Percentiles rank a stretch among this genome's conserved stretches.
Conservation (phyloP, 1,284 basidiomycete species). For the Sphagnurus paluster region DNA sequence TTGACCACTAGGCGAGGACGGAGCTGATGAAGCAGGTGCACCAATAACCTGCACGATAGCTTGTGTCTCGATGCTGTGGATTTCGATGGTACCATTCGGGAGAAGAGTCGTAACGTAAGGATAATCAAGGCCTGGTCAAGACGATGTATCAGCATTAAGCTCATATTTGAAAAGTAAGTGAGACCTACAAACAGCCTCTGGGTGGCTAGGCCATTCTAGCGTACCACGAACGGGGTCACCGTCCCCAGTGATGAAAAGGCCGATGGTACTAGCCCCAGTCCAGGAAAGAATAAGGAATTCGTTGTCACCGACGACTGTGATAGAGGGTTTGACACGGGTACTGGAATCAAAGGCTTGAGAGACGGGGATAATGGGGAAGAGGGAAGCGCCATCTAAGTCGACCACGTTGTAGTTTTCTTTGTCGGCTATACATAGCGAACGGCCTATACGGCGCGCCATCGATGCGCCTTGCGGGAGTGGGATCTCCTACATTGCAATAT, state of each 20-base stretch:
- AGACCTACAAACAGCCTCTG: constrained; percentile 72
- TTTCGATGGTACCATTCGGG: constrained; percentile 74
- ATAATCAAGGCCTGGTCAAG: constrained; percentile 71
- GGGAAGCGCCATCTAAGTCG: constrained; percentile 66
- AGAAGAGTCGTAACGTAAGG: constrained; percentile 80
- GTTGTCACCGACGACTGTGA: constrained; percentile 71
- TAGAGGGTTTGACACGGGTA: constrained; percentile 61
- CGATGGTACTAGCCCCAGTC: constrained; percentile 76
- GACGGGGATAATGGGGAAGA: constrained; percentile 75
- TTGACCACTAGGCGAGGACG: constrained; percentile 26
- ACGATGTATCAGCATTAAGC: not conserved
- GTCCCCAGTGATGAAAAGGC: constrained; percentile 79
- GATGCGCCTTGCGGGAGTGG: constrained; percentile 68
- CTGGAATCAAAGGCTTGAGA: constrained; percentile 58
- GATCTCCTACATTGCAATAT: constrained; percentile 60
- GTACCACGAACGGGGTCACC: constrained; percentile 91
- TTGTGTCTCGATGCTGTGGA: constrained; percentile 81
- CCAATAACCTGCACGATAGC: constrained; percentile 70
- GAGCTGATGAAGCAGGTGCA: constrained; percentile 38
- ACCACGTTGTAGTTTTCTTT: constrained; percentile 73
- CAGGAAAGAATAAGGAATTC: constrained; percentile 83
- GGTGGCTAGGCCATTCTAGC: constrained; percentile 81
- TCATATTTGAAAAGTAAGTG: not conserved
- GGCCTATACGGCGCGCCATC: constrained; percentile 64
- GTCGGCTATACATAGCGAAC: constrained; percentile 75